phyloP scores from a whole-genome alignment of 2,329 filamentous ascomycete genomes.

The Aspergillus calidoustus region DNA sequence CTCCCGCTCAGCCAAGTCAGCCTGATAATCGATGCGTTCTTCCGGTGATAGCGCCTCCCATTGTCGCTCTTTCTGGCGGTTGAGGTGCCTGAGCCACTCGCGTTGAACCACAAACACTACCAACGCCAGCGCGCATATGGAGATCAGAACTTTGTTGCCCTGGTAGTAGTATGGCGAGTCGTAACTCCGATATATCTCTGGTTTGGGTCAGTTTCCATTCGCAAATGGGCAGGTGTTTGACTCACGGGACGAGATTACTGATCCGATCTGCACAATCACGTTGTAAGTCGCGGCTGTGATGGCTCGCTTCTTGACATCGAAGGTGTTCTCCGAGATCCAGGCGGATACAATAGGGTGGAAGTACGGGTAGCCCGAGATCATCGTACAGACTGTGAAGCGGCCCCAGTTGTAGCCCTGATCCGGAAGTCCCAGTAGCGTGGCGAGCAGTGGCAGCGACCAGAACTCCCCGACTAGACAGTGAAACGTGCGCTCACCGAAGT shows the following conservation, averaged over 20 bases:
- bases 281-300: slow-evolving; percentile 39
- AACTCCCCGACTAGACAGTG: slow-evolving; percentile 57
- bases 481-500: slow-evolving; percentile 58
- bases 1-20: slow-evolving; percentile 50
- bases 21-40: slow-evolving; percentile 53
- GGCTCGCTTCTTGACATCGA: slow-evolving; percentile 37
- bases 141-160: slow-evolving; percentile 60
- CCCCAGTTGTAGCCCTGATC: slow-evolving; percentile 51
- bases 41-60: slow-evolving; percentile 55
- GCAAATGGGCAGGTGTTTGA: neutral
- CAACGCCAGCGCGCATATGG: slow-evolving; percentile 54
- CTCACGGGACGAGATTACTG: slow-evolving; percentile 36
- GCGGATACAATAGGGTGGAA: slow-evolving; percentile 55
- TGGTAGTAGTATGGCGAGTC: slow-evolving; percentile 59
- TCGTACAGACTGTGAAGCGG: slow-evolving; percentile 54
- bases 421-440: slow-evolving; percentile 54
- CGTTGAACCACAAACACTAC: slow-evolving; percentile 55
- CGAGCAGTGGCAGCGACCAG: slow-evolving; percentile 57
- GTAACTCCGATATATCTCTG: slow-evolving; percentile 55
- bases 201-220: neutral
- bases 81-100: slow-evolving; percentile 50
- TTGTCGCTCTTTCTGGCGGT: slow-evolving; percentile 53
- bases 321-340: slow-evolving; percentile 36
- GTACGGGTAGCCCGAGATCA: slow-evolving; percentile 59
- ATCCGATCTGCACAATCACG: slow-evolving; percentile 39